Base-by-base conservation (phyloP, 1,139 yeast species). In the Pneumocystis canis region DNA sequence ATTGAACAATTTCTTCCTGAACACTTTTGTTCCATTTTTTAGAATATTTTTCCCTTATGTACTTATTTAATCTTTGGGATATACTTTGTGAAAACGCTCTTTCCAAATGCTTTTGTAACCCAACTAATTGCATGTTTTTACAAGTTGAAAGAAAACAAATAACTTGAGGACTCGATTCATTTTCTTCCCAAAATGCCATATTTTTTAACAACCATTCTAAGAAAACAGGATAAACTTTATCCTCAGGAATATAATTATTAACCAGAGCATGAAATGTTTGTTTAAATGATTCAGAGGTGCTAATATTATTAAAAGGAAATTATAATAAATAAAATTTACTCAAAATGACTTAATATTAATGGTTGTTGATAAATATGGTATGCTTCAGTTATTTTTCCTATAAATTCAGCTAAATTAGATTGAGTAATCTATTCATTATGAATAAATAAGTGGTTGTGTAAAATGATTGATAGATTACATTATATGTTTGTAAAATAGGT, bases 241-340 rank as follows among this genome's bases (percentile, higher is more conserved):
- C 59, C 25, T 57, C 41, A 28, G 59, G 20, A 57, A 57, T 57
- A 57, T 57, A 39, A 57, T 57, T 35, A n/a, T 57, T 35, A 39
- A 57, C 9, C 14, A 57, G 14, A 28, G 59, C 59, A 25, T 57
- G 59, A 11, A 57, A 57, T 4, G 59, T 35, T 57, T 35, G 31
- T 30, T 11, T 35, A 30, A 57, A 39, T 57, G 40, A 35, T 39
- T 57, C 11, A 39, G 28, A 11, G 7, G 40, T 16, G 9, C 41
- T 57, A 20, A 28, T 39, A 11, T 39, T 30, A 39, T 57, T n/a
- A 57, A 6, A 35, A 18, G 20, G 30, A 28, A 2, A n/a, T 4
- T 11, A 20, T 30, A 14, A n/a, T 20, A 20, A 2, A 57, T 57
- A 56, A 56, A 9, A 57, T 11, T 30, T 57, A 57, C 59, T 39